Evolutionary conservation across 768 basidiomycete species (phyloP).

Genomic region (Naematelia aurantialba): DNA sequence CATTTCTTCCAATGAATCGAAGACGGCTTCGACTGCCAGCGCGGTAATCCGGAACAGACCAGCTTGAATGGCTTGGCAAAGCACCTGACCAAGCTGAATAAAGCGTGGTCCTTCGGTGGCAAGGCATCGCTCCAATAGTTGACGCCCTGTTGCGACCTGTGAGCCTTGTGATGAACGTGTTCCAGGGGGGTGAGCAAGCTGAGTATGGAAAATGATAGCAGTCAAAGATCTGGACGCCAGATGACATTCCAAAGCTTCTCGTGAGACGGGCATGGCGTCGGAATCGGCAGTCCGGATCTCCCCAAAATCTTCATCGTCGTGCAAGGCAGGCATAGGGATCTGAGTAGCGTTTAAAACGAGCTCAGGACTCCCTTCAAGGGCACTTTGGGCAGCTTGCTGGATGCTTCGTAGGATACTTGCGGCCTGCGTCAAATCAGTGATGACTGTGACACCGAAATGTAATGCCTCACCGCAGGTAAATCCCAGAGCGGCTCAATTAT

Average conservation of each 20-base stretch:
- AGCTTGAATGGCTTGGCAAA: slow-evolving; percentile 59
- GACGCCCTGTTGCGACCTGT: background rate
- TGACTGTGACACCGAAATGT: background rate
- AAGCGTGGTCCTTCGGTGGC: slow-evolving; percentile 57
- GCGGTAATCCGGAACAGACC: slow-evolving; percentile 58
- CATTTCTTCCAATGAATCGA: slow-evolving; percentile 59
- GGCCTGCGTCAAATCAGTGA: background rate
- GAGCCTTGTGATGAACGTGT: background rate
- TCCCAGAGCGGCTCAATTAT: slow-evolving; percentile 58
- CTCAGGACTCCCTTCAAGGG: background rate
- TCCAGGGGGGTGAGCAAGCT: background rate
- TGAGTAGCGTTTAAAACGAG: background rate
- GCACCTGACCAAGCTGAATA: slow-evolving; percentile 58
- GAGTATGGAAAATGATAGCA: background rate
- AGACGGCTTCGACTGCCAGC: slow-evolving; percentile 57
- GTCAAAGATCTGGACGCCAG: background rate
- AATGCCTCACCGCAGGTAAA: slow-evolving; percentile 61
- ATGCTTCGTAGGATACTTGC: background rate
- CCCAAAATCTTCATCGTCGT: slow-evolving; percentile 45
- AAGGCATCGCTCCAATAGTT: background rate
- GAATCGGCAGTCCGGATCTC: slow-evolving; percentile 37
- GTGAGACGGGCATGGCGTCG: slow-evolving; percentile 37
- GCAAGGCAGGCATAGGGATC: background rate
- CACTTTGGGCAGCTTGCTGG: background rate
- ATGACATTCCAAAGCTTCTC: slow-evolving; percentile 32